Percentiles rank a stretch among this genome's conserved stretches.
phyloP scores from a whole-genome alignment of 805 yeast species.

The Candida chauliodis region DNA sequence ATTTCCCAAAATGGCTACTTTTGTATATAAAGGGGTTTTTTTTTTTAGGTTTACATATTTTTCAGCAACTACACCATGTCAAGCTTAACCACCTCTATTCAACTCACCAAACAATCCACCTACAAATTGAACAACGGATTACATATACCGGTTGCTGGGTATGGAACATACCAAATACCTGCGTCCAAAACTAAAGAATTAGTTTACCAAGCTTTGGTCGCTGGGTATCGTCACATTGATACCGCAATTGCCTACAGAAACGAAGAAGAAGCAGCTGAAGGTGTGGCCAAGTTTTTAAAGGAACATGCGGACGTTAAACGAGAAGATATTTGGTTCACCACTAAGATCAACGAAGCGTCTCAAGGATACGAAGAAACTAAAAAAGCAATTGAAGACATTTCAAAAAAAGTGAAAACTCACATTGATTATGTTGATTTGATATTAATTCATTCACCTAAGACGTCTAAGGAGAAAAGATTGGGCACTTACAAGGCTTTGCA shows the following conservation, averaged over 20 bases:
- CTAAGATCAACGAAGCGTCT: constrained; percentile 26
- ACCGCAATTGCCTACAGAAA: constrained; percentile 67
- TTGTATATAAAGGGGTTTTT: constrained; percentile 1
- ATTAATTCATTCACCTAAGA: constrained; percentile 51
- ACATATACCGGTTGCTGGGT: constrained; percentile 53
- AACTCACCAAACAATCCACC: constrained; percentile 28
- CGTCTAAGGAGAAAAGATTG: constrained; percentile 40
- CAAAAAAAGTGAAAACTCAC: constrained; percentile 25
- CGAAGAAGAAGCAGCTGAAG: constrained; percentile 59
- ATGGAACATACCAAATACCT: constrained; percentile 51
- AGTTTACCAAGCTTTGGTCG: constrained; percentile 54
- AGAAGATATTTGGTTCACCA: constrained; percentile 35
- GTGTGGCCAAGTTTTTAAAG: constrained; percentile 49
- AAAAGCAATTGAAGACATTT: constrained; percentile 25
- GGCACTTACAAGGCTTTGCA: constrained; percentile 73
- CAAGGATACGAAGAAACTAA: constrained; percentile 37
- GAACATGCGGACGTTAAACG: constrained; percentile 36
- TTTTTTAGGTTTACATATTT: background rate
- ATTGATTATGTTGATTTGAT: constrained; percentile 40
- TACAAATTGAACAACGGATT: constrained; percentile 53
- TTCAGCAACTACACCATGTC: constrained; percentile 12
- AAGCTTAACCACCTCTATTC: constrained; percentile 29
- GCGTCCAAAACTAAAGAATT: constrained; percentile 34
- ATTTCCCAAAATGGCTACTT: too few species aligned
- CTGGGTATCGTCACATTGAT: constrained; percentile 75